Conservation (phyloP, 257 asterid species). For the Ligustrum vulgare region DNA sequence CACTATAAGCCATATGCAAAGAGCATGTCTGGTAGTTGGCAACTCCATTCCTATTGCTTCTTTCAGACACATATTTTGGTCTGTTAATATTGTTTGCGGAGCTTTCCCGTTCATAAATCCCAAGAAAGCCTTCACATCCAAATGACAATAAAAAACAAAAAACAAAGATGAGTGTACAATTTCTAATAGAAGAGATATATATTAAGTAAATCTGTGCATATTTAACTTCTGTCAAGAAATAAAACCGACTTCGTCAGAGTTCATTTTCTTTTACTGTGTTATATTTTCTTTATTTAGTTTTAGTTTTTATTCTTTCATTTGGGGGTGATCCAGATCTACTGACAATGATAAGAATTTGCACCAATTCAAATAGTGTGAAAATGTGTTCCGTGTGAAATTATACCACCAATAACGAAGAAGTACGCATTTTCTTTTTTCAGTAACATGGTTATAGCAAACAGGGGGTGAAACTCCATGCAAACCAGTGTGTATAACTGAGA, state of each 20-base stretch:
- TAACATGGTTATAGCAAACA: neutral
- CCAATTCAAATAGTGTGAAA: neutral
- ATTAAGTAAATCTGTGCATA: neutral
- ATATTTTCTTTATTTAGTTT: neutral
- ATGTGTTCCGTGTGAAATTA: neutral
- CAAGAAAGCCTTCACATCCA: constrained; percentile 62
- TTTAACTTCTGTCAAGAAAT: neutral
- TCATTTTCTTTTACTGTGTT: neutral
- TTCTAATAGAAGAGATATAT: neutral
- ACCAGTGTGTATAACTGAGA: neutral
- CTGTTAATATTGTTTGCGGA: constrained; percentile 89
- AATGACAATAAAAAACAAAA: constrained; percentile 20
- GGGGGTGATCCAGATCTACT: neutral
- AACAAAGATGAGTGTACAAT: constrained; percentile 22
- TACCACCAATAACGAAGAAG: constrained; percentile 1
- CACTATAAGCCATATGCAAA: constrained; percentile 93
- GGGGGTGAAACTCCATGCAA: neutral
- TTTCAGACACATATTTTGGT: constrained; percentile 89
- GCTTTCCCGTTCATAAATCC: constrained; percentile 93
- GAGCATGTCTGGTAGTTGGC: constrained; percentile 89
- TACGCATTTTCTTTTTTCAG: constrained; percentile 5
- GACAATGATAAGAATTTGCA: neutral
- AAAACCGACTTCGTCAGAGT: neutral
- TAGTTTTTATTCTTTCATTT: neutral
- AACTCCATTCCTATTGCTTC: constrained; percentile 87